Evolutionary conservation across 805 yeast genomes (phyloP).

Genomic region (Candida tibetensis): DNA sequence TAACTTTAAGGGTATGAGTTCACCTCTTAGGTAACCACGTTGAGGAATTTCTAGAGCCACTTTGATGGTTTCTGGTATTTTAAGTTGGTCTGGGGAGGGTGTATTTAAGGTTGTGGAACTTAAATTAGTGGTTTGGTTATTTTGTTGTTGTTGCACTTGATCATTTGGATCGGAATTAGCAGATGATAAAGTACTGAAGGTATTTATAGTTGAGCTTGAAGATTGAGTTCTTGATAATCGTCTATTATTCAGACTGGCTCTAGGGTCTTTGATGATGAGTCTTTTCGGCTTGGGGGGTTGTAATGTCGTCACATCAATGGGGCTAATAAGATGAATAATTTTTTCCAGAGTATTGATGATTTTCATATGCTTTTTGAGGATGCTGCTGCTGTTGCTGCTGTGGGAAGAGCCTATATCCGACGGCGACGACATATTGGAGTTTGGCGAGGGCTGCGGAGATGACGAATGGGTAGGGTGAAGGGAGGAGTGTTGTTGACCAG

Average conservation of each 20-base stretch:
- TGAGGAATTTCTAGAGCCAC: constrained; percentile 43
- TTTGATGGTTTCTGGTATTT: constrained; percentile 29
- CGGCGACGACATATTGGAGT: background rate
- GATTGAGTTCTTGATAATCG: constrained; percentile 36
- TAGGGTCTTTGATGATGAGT: constrained; percentile 58
- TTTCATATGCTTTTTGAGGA: background rate
- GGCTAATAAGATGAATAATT: constrained; percentile 59
- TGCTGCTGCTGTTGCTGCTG: background rate
- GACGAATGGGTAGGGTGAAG: background rate
- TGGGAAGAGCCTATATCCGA: too few species aligned
- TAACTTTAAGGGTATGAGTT: constrained; percentile 68
- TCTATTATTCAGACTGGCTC: constrained; percentile 13
- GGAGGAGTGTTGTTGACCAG: background rate
- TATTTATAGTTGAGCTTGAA: constrained; percentile 30
- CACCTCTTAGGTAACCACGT: constrained; percentile 78
- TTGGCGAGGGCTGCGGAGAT: background rate
- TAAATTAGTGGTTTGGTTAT: constrained; percentile 3
- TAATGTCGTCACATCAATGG: constrained; percentile 67
- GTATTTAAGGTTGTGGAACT: constrained; percentile 4
- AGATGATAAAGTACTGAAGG: constrained; percentile 28
- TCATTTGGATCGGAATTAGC: constrained; percentile 24
- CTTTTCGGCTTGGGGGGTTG: constrained; percentile 67
- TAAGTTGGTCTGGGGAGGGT: constrained; percentile 9
- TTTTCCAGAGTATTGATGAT: constrained; percentile 36
- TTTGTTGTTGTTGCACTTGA: constrained; percentile 1